Evolutionary conservation across 2,329 filamentous ascomycete genomes (phyloP).

Genomic region (Aureobasidium leucospermi): DNA sequence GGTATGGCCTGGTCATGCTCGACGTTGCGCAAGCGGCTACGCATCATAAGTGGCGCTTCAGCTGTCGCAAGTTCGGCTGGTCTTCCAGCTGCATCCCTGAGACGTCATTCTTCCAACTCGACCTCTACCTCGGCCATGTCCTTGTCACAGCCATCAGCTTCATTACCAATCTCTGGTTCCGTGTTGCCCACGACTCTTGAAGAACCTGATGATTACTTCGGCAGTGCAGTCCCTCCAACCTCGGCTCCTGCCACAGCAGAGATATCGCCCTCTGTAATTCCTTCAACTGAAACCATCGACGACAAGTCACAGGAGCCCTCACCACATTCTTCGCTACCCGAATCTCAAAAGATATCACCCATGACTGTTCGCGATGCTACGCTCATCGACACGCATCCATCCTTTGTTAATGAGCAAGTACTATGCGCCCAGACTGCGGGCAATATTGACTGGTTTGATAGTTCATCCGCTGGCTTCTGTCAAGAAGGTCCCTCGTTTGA

Average conservation of each 20-base stretch:
- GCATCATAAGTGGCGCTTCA: constrained; percentile 55
- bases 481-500: constrained; percentile 56
- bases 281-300: constrained; percentile 13
- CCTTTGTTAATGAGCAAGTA: constrained; percentile 33
- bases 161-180: not conserved
- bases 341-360: not conserved
- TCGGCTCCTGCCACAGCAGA: not conserved
- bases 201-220: constrained; percentile 38
- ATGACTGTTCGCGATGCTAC: constrained; percentile 16
- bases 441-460: constrained; percentile 25
- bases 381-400: not conserved
- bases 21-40: constrained; percentile 60
- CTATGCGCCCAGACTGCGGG: constrained; percentile 33
- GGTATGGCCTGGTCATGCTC: constrained; percentile 63
- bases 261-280: not conserved
- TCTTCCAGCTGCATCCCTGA: not conserved
- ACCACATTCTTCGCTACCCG: not conserved
- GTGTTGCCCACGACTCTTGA: not conserved
- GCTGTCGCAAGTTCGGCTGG: not conserved
- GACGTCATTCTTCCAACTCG: not conserved
- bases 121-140: constrained; percentile 10
- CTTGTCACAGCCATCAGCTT: not conserved
- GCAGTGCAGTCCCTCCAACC: constrained; percentile 21
- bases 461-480: constrained; percentile 20
- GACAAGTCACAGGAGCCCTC: not conserved